Percentiles rank a stretch among this genome's conserved stretches.
Conservation (phyloP, 495 filamentous ascomycete genomes). For the Penicilliopsis zonata region DNA sequence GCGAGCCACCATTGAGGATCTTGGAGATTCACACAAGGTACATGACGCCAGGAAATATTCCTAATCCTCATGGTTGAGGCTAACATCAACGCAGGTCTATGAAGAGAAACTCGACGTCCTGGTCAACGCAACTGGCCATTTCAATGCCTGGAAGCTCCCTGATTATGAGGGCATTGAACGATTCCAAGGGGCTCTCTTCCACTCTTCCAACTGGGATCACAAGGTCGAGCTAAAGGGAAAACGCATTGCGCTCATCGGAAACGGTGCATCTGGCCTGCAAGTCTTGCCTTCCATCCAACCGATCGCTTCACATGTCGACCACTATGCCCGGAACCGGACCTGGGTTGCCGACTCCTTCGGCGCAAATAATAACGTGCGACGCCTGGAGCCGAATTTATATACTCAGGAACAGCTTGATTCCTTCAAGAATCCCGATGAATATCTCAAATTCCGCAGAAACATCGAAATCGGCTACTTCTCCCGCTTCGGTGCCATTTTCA, state of each 20-base stretch:
- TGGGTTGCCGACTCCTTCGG: conserved; percentile 54
- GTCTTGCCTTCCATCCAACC: conserved; percentile 45
- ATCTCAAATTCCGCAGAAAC: conserved; percentile 35
- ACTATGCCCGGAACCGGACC: conserved; percentile 54
- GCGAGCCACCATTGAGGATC: conserved; percentile 30
- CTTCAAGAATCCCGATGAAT: conserved; percentile 35
- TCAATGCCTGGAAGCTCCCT: conserved; percentile 43
- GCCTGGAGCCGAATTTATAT: conserved; percentile 36
- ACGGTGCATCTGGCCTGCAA: conserved; percentile 45
- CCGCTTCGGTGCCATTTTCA: conserved; percentile 43
- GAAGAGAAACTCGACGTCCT: conserved; percentile 44
- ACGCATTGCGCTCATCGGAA: conserved; percentile 48
- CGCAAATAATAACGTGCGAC: conserved; percentile 20
- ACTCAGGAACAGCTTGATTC: conserved; percentile 34
- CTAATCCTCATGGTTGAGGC: conserved; percentile 15
- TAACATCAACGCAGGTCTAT: too few relatives aligned
- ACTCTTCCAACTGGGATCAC: conserved; percentile 44
- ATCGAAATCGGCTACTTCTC: conserved; percentile 46
- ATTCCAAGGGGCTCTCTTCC: conserved; percentile 36
- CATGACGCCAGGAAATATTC: background rate
- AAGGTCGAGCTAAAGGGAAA: conserved; percentile 36
- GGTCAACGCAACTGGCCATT: conserved; percentile 46
- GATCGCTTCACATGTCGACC: conserved; percentile 43
- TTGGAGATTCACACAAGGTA: conserved; percentile 21
- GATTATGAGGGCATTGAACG: conserved; percentile 36